Percentiles rank a stretch among this genome's conserved stretches.
Conservation (phyloP, 345 rosid genomes). For the Euphorbia peplus region DNA sequence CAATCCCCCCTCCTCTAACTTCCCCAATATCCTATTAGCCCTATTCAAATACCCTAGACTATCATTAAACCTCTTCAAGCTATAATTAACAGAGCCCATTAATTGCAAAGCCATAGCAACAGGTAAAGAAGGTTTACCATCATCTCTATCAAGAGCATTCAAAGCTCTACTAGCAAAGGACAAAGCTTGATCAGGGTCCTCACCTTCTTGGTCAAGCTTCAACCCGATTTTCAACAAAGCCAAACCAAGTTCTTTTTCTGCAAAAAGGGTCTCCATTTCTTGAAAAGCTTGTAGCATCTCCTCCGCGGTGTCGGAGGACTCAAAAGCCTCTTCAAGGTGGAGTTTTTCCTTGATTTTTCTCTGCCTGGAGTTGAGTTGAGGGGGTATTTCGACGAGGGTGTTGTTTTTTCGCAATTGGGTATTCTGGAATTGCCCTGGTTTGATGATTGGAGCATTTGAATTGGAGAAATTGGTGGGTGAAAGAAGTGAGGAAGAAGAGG, state of each 20-base stretch:
- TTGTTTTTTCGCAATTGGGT: conserved; percentile 46
- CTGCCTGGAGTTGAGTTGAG: conserved; percentile 52
- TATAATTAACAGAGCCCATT: conserved; percentile 68
- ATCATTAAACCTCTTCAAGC: conserved; percentile 70
- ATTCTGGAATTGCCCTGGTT: conserved; percentile 30
- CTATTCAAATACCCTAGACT: conserved; percentile 72
- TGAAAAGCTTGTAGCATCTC: conserved; percentile 69
- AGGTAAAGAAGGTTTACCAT: conserved; percentile 42
- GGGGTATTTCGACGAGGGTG: conserved; percentile 48
- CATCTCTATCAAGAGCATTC: conserved; percentile 50
- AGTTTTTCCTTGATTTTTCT: conserved; percentile 50
- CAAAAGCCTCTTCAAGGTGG: conserved; percentile 81
- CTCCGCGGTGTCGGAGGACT: conserved; percentile 68
- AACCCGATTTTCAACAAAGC: conserved; percentile 77
- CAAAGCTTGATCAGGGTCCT: conserved; percentile 63
- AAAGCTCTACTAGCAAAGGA: conserved; percentile 67
- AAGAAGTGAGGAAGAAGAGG: conserved; percentile 22
- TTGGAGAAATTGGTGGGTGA: conserved; percentile 19
- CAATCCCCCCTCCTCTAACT: conserved; percentile 52
- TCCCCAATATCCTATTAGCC: conserved; percentile 62
- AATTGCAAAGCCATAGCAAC: conserved; percentile 76
- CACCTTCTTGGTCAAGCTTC: conserved; percentile 83
- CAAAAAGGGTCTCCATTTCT: conserved; percentile 67
- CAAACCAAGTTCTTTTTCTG: conserved; percentile 70
- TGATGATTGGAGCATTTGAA: conserved; percentile 33